Evolutionary conservation across 257 asterid species (phyloP), one percentile per base, ranked within the genome.

Genomic region (Scutellaria baicalensis): DNA sequence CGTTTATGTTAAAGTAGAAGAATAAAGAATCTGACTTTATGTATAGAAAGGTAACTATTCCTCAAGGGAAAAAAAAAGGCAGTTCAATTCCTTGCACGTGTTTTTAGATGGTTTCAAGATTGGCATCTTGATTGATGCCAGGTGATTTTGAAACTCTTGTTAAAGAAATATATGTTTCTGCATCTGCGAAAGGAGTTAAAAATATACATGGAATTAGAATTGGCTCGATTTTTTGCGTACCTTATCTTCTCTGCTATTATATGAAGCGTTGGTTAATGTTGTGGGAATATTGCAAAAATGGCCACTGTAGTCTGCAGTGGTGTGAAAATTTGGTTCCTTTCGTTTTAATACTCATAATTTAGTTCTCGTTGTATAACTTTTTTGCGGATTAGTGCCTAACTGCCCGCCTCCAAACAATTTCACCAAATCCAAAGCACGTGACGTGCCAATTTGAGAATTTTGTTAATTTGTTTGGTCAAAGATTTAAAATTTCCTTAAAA

Each of bases 91-190:
- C 14, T 44, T 4, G 4, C 49, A 9, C 49, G n/a, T n/a, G n/a
- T n/a, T n/a, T n/a, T n/a, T n/a, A 31, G 52, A 5, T 35, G 4
- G 42, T 48, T 17, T 69, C 7, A 2, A 4, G 52, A 27, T 9
- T 62, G n/a, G n/a, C 56, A 54, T 55, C 67, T 20, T 31, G n/a
- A n/a, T n/a, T n/a, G 31, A 31, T 70, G 18, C 8, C 67, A 48
- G 27, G 45, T 35, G 45, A 8, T 58, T 70, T 49, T 72, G 23
- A 65, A 65, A 65, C 72, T 49, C 72, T 81, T 43, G 59, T 75
- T 73, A 50, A 14, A 65, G 42, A 12, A 43, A 50, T 13, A 56
- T 35, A 56, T 67, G 45, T 45, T 57, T 23, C 40, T 50, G 18
- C 31, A 16, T 31, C 43, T 70, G 54, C 57, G 36, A n/a, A 12